phyloP scores from a whole-genome alignment of 208 protist species.

The Leishmania major region DNA sequence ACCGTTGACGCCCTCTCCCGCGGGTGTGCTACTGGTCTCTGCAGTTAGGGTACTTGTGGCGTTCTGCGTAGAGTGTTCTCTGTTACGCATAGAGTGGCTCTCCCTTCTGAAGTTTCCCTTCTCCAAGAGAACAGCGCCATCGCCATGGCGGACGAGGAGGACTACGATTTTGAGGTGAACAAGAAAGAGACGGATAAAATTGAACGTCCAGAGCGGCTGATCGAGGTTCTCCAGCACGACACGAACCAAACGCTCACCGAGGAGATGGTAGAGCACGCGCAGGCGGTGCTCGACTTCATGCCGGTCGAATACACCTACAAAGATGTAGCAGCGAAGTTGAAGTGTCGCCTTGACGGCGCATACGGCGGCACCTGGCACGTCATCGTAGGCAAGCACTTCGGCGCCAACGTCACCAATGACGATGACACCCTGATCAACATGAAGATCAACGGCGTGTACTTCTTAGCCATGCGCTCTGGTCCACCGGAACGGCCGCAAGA shows the following conservation, averaged over 20 bases:
- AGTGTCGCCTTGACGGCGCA: constrained; percentile 65
- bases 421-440: constrained; percentile 84
- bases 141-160: constrained; percentile 63
- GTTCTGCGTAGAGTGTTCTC: not conserved
- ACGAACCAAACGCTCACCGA: constrained; percentile 54
- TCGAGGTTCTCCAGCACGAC: constrained; percentile 63
- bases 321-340: constrained; percentile 69
- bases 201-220: constrained; percentile 39
- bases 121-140: not conserved
- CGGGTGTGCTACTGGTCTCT: not conserved
- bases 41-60: not conserved
- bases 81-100: not conserved
- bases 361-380: constrained; percentile 85
- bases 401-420: constrained; percentile 87
- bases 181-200: constrained; percentile 21
- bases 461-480: constrained; percentile 78
- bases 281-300: constrained; percentile 57
- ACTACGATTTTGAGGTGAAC: constrained; percentile 47
- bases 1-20: not conserved
- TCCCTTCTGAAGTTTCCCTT: not conserved
- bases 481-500: constrained; percentile 67
- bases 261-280: constrained; percentile 70
- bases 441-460: constrained; percentile 74
- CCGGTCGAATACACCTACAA: constrained; percentile 62
- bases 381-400: constrained; percentile 86